These are phyloP conservation scores for Saccharomycopsis hybrid DNA, from an alignment of 1,139 yeast species.

Conservation along the genomic window DNA sequence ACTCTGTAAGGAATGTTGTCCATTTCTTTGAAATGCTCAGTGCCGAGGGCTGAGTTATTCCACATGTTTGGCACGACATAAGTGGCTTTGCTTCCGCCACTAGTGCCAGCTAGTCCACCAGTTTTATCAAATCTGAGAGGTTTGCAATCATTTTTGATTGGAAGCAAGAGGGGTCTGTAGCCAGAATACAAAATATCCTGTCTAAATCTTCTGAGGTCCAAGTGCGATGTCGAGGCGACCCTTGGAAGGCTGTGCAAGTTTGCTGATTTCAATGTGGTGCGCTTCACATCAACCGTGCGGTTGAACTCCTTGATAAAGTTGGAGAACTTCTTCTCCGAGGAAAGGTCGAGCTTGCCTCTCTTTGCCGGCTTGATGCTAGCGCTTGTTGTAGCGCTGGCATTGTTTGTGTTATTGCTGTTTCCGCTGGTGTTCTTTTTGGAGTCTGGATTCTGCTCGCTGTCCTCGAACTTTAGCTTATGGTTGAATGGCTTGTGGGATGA, in stretches of 20 bases:
- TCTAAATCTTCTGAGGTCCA: constrained; percentile 16
- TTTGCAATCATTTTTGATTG: constrained; percentile 10
- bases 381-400: background rate
- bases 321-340: constrained; percentile 17
- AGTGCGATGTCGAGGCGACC: constrained; percentile 19
- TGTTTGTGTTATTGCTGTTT: background rate
- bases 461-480: too few species aligned
- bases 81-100: background rate
- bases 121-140: constrained; percentile 14
- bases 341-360: constrained; percentile 5
- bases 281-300: background rate
- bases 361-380: background rate
- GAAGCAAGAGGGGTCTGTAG: constrained; percentile 19
- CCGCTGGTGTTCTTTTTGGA: background rate
- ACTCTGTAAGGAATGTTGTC: constrained; percentile 21
- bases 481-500: too few species aligned
- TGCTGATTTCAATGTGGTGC: background rate
- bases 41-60: constrained; percentile 21
- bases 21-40: constrained; percentile 21
- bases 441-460: too few species aligned
- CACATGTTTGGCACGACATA: constrained; percentile 19
- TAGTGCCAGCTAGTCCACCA: background rate
- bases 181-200: constrained; percentile 19
- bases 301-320: constrained; percentile 20
- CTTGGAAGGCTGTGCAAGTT: constrained; percentile 11